Base-by-base conservation (phyloP, 208 protist species). In the Wallacemonas sp. region DNA sequence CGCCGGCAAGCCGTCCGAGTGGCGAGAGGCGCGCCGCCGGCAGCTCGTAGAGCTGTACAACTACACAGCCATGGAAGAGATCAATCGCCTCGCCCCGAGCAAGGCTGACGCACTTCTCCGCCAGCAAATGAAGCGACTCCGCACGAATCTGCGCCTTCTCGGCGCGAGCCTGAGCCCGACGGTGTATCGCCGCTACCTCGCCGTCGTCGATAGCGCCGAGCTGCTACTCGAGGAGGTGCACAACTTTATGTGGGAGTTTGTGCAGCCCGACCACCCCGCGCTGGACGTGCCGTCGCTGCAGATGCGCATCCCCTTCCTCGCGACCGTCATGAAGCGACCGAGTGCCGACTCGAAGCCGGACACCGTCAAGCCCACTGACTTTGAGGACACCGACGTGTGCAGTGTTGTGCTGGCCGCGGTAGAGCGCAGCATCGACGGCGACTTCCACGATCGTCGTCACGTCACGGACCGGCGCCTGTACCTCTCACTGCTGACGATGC, bases 161-260 rank as follows among this genome's bases (percentile, higher is more conserved):
- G 38, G 30, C 43, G 76, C 81, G 23, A 81, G 80, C 39, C 72
- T 95, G 14, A 86, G 85, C 33, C 87, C 86, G 1, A 54, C 80
- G 8, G 81, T 92, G 8, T 95, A 92, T 70, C 70, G 80, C 17
- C 79, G 77, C 47, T 95, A 92, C 74, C 60, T 92, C 29, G 72
- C 83, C 39, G 48, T 73, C 4, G 68, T 90, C 23, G 75, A 88
- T 49, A 62, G 66, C 2, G 81, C 67, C 41, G 69, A 83, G 30
- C 57, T 75, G 48, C 75, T 93, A 0, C 61, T 95, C 6, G 72
- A 81, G 23, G 86, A 90, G 68, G 66, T 92, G 34, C 80, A 95
- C 61, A 74, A 93, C 74, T 95, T 93, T 61, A 58, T 95, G 49
- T 95, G 90, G 90, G 86, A 90, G 69, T 90, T 86, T 65, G 90